Conservation (phyloP, 257 asterid genomes). For the Mentha longifolia region DNA sequence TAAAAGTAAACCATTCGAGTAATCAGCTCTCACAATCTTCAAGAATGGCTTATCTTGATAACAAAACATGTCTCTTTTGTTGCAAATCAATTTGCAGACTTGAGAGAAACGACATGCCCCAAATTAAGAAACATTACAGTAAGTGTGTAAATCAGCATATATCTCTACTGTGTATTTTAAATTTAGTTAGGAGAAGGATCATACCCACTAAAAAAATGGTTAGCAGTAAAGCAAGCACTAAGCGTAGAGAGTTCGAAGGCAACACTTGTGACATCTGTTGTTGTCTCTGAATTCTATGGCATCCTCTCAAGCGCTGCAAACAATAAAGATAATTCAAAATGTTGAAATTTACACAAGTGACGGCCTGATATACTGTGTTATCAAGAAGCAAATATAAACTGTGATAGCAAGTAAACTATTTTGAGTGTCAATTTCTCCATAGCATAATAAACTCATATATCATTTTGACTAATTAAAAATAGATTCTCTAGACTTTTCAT, state of each 20-base stretch:
- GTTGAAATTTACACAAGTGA: background rate
- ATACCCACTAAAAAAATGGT: constrained; percentile 76
- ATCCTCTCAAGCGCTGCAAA: constrained; percentile 61
- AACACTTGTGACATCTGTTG: constrained; percentile 37
- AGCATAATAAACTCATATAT: background rate
- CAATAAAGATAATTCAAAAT: constrained; percentile 25
- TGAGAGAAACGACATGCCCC: background rate
- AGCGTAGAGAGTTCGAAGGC: constrained; percentile 56
- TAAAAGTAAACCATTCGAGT: background rate
- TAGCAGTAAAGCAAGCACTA: constrained; percentile 58
- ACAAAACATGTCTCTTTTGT: background rate
- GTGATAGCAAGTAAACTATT: background rate
- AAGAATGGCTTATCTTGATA: background rate
- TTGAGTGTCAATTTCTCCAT: background rate
- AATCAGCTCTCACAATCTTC: background rate
- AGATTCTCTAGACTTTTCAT: background rate
- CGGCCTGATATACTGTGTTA: background rate
- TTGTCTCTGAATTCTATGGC: constrained; percentile 57
- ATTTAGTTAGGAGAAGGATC: constrained; percentile 26
- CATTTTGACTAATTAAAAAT: background rate
- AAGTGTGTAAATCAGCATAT: constrained; percentile 2
- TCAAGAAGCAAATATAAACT: background rate
- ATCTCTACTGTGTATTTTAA: background rate
- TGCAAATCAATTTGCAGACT: background rate
- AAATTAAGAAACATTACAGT: background rate